Conservation (phyloP, 1,284 basidiomycete genomes). For the Ganoderma lingzhi region DNA sequence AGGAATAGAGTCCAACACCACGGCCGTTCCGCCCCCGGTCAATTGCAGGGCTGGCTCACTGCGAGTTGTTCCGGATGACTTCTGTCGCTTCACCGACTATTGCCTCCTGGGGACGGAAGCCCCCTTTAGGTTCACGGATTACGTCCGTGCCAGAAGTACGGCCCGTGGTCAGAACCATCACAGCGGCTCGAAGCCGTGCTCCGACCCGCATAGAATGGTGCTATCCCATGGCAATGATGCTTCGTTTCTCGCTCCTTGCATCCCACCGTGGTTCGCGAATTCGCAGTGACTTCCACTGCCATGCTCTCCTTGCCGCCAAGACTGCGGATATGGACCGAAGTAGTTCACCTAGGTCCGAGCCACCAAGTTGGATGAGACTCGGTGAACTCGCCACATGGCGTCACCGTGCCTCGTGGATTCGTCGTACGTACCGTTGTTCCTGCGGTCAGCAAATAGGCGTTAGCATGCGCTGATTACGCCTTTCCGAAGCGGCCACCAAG, state of each 20-base stretch:
- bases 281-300: background rate
- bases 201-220: background rate
- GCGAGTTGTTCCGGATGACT: background rate
- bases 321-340: background rate
- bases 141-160: background rate
- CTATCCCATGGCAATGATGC: background rate
- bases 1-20: background rate
- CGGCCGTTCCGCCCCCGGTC: background rate
- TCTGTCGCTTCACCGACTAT: constrained; percentile 6
- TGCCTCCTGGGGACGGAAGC: background rate
- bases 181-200: background rate
- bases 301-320: background rate
- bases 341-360: background rate
- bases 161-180: background rate
- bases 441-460: constrained; percentile 6
- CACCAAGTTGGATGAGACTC: background rate
- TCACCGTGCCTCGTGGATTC: background rate
- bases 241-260: background rate
- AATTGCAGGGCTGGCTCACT: background rate
- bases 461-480: constrained; percentile 6
- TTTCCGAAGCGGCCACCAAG: background rate
- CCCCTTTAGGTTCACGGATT: background rate
- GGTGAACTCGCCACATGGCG: background rate
- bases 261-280: background rate
- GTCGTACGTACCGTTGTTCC: background rate